Percentiles rank a stretch among this genome's conserved stretches.
These are phyloP conservation scores for Backusella morwellensis DNA, from an alignment of 192 early-diverging fungal species.

Conservation along the genomic window DNA sequence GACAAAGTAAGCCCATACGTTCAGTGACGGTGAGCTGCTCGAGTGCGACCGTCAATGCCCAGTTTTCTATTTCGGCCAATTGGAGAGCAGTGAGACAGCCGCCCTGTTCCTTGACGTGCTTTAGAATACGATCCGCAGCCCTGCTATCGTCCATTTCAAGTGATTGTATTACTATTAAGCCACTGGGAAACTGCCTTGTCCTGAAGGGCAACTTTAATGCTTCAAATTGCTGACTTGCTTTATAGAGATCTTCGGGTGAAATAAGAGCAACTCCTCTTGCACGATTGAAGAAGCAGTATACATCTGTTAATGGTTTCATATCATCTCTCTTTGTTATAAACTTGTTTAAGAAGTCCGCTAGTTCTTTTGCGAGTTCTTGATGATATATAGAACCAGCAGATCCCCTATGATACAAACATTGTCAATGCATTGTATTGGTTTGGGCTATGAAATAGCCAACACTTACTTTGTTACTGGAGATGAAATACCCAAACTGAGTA, in stretches of 20 bases:
- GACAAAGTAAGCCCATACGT: constrained; percentile 73
- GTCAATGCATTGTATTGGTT: not conserved
- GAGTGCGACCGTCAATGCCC: constrained; percentile 58
- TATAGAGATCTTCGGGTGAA: constrained; percentile 90
- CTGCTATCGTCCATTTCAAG: constrained; percentile 64
- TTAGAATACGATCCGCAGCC: constrained; percentile 55
- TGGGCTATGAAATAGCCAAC: too few species aligned
- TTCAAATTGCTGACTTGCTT: constrained; percentile 70
- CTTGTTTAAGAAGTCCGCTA: constrained; percentile 78
- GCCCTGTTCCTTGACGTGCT: constrained; percentile 41
- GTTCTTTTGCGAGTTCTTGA: constrained; percentile 82
- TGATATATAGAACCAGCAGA: constrained; percentile 85
- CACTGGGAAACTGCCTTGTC: constrained; percentile 76
- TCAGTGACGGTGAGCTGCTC: constrained; percentile 83
- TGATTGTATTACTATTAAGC: constrained; percentile 77
- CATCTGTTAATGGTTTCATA: constrained; percentile 82
- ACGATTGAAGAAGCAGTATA: constrained; percentile 94
- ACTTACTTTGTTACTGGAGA: constrained; percentile 85
- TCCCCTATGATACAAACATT: constrained; percentile 37
- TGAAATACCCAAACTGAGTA: constrained; percentile 88
- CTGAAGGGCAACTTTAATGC: constrained; percentile 68
- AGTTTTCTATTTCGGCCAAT: constrained; percentile 58
- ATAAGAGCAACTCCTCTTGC: constrained; percentile 90
- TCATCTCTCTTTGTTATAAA: constrained; percentile 63
- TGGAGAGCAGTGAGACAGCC: constrained; percentile 69